Conservation (phyloP, 2,329 filamentous ascomycete species). For the Hypoxylon sp. region DNA sequence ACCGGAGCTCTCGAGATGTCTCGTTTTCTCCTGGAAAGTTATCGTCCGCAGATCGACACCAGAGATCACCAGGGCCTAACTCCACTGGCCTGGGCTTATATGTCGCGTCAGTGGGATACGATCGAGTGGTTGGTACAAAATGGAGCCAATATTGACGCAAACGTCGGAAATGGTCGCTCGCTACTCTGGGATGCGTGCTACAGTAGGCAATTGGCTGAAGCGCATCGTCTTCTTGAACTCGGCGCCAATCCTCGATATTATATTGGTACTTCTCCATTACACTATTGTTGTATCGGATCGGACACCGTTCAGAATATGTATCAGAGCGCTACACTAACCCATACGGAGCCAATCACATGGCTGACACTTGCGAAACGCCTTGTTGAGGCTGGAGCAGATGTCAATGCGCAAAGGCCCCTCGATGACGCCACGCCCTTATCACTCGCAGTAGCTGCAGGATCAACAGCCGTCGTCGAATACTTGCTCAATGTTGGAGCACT, state of each 20-base stretch:
- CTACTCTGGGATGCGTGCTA: constrained; percentile 19
- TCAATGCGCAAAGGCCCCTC: not conserved
- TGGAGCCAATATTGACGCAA: constrained; percentile 19
- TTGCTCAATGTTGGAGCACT: constrained; percentile 21
- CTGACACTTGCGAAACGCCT: constrained; percentile 15
- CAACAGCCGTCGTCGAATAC: constrained; percentile 9
- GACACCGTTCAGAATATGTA: not conserved
- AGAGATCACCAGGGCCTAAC: constrained; percentile 20
- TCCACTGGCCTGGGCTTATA: constrained; percentile 21
- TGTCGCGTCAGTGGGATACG: constrained; percentile 11
- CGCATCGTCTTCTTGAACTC: constrained; percentile 9
- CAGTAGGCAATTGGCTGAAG: not conserved
- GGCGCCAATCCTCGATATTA: constrained; percentile 1
- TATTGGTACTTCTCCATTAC: not conserved
- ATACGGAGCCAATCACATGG: not conserved
- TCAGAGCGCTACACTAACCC: too few species aligned
- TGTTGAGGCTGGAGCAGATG: constrained; percentile 17
- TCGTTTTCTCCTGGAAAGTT: constrained; percentile 15
- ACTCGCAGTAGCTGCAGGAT: constrained; percentile 8
- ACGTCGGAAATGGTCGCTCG: constrained; percentile 7
- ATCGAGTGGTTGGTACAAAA: constrained; percentile 16
- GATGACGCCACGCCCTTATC: constrained; percentile 11
- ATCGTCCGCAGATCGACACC: constrained; percentile 14
- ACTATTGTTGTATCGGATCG: not conserved
- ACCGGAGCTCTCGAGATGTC: not conserved